Base-by-base conservation (phyloP, 768 basidiomycete species). In the Porphyrellus cyaneotinctus region DNA sequence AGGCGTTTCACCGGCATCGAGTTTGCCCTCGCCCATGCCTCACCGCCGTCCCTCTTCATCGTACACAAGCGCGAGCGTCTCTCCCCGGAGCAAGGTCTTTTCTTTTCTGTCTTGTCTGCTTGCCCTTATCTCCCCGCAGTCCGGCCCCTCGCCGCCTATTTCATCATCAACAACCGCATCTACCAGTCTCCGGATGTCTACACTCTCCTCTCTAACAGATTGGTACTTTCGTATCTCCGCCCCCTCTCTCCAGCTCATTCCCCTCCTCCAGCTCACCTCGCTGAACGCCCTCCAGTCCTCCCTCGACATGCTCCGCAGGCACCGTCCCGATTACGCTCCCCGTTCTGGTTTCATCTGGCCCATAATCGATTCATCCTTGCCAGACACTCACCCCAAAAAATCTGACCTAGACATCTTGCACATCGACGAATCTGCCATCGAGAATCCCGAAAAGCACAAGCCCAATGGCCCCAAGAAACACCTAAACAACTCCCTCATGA, bases 1-100 rank as follows among this genome's bases (percentile, higher is more conserved):
- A 92, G 91, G 72, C 87, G 88, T 18, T 93, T 95, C 69, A 86
- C 81, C 36, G 93, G 93, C 36, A 74, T 90, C 49, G 91, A 95
- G 68, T 95, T 94, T 58, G 87, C 87, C 13, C 76, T 95, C 48
- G 88, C 87, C 3, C 87, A 91, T 62, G 78, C 88, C 2, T 75
- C 84, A 48, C 84, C 91, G 10, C 93, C 93, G 1, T 77, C 83
- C 30, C 75, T 93, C 51, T 95, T 94, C 69, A 78, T 95, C 58
- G 88, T 95, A 37, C 92, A 95, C 67, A 95, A 94, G 69, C 81
- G 90, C 54, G 87, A 93, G 56, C 78, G 93, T 32, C 58, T 89
- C 47, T 91, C 88, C 7, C 89, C 89, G 3, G 85, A 89, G 22
- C 84, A 92, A 79, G 87, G 92, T 91, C 46, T 56, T 80, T 63